Base-by-base conservation (phyloP, 331 rosid species). In the Quercus lobata region DNA sequence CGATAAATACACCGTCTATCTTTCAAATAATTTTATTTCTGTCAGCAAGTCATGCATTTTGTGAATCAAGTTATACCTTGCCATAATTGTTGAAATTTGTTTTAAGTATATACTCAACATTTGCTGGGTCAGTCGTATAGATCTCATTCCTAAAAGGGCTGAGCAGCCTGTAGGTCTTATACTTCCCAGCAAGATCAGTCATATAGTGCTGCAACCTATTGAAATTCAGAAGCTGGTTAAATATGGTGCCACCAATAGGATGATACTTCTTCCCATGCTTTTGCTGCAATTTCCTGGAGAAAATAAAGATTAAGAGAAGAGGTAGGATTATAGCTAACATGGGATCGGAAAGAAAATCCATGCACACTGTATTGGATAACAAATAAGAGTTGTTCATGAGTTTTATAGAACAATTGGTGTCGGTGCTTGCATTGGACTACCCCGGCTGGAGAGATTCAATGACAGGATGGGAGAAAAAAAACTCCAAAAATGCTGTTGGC, bases 81-180 rank as follows among this genome's bases (percentile, higher is more conserved):
- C 99, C 97, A 79, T 89, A 93, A n/a, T 95, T 95, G 2, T 83
- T 80, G 70, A 93, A 95, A 65, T 91, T 89, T 30, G 93, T 91
- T 87, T 88, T 93, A 88, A 93, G 99, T 1, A 95, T 91, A 56
- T 93, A 91, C 81, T 90, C 97, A 52, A 93, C 94, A 34, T 91
- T 93, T 17, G 11, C 55, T 1, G 97, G 99, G 41, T 95, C 92
- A 0, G 96, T 30, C 1, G 97, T 95, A 81, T 90, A 95, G 80
- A 91, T 55, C 82, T 93, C 96, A 78, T 65, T 80, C 54, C 97
- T 84, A 73, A 84, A 87, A 66, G 73, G 92, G 8, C 44, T 81
- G 18, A 92, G 80, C 19, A 93, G 76, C 80, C 97, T 87, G 84
- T 92, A 95, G 22, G 99, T 95, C 78, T 44, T 86, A 86, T 91